phyloP scores from a whole-genome alignment of 257 asterid species.

The Solanum dulcamara region DNA sequence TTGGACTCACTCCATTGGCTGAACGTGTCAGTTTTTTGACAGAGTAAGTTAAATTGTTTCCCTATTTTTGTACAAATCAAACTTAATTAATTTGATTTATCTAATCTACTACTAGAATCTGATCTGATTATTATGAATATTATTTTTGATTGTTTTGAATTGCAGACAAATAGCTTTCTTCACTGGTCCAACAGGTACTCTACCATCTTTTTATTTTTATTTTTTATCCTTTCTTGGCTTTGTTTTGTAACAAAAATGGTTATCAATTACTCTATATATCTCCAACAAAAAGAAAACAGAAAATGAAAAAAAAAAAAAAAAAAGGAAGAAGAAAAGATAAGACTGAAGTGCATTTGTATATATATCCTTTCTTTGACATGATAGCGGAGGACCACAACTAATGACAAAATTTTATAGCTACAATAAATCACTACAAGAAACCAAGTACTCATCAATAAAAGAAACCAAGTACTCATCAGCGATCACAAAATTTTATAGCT shows the following conservation, averaged over 20 bases:
- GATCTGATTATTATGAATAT: background rate
- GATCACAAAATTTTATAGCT: too few relatives aligned
- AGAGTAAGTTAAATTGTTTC: constrained; percentile 41
- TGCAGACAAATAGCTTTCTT: constrained; percentile 82
- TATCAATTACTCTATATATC: too few relatives aligned
- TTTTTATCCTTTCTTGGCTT: background rate
- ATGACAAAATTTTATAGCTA: too few relatives aligned
- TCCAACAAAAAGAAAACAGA: too few relatives aligned
- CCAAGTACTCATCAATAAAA: too few relatives aligned
- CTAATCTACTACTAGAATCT: background rate
- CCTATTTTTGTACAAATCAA: too few relatives aligned
- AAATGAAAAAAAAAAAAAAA: too few relatives aligned
- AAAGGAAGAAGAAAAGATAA: background rate
- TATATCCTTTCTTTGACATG: background rate
- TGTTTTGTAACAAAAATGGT: background rate
- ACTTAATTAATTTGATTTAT: background rate
- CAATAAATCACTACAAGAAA: too few relatives aligned
- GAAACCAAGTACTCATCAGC: too few relatives aligned
- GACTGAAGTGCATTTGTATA: background rate
- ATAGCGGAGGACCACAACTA: background rate
- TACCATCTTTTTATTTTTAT: background rate
- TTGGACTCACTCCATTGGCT: constrained; percentile 89
- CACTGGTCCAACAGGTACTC: constrained; percentile 91
- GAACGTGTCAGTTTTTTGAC: constrained; percentile 84
- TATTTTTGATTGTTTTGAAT: background rate